Evolutionary conservation across 1,284 basidiomycete species (phyloP).

Genomic region (Cerrena zonata): DNA sequence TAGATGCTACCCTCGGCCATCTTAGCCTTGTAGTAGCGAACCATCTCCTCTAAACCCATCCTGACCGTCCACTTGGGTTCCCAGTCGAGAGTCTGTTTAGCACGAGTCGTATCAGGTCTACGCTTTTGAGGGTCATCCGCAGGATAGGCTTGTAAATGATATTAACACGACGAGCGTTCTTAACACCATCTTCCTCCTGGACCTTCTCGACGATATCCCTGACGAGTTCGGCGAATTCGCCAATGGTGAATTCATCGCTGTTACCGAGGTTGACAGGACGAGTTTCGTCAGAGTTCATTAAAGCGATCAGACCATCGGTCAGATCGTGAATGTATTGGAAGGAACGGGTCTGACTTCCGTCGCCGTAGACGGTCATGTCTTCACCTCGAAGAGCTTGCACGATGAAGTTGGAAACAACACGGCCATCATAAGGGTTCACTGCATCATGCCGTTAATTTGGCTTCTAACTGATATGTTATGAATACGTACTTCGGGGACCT

Average conservation of each 20-base stretch:
- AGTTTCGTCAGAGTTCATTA: slow-evolving; percentile 88
- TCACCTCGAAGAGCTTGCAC: slow-evolving; percentile 92
- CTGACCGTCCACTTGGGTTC: slow-evolving; percentile 87
- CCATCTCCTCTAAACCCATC: slow-evolving; percentile 92
- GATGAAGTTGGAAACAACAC: slow-evolving; percentile 97
- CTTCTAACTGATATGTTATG: background rate
- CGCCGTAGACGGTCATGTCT: slow-evolving; percentile 95
- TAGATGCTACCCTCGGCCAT: slow-evolving; percentile 76
- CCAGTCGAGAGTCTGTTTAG: slow-evolving; percentile 83
- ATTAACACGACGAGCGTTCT: slow-evolving; percentile 52
- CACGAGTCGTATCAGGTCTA: slow-evolving; percentile 86
- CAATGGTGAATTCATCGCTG: slow-evolving; percentile 89
- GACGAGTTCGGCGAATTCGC: slow-evolving; percentile 84
- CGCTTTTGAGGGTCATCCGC: slow-evolving; percentile 92
- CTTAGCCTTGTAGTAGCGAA: slow-evolving; percentile 83
- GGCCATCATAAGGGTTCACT: slow-evolving; percentile 96
- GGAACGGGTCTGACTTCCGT: slow-evolving; percentile 91
- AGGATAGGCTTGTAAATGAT: slow-evolving; percentile 84
- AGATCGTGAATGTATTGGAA: slow-evolving; percentile 91
- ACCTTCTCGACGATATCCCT: slow-evolving; percentile 86
- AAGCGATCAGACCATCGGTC: slow-evolving; percentile 76
- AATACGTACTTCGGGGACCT: slow-evolving; percentile 45
- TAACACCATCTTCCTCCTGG: slow-evolving; percentile 72
- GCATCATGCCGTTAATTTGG: slow-evolving; percentile 10
- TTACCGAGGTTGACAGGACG: slow-evolving; percentile 95